These are phyloP conservation scores for Dipteronia dyeriana DNA, from an alignment of 345 rosid genomes.

Conservation along the genomic window DNA sequence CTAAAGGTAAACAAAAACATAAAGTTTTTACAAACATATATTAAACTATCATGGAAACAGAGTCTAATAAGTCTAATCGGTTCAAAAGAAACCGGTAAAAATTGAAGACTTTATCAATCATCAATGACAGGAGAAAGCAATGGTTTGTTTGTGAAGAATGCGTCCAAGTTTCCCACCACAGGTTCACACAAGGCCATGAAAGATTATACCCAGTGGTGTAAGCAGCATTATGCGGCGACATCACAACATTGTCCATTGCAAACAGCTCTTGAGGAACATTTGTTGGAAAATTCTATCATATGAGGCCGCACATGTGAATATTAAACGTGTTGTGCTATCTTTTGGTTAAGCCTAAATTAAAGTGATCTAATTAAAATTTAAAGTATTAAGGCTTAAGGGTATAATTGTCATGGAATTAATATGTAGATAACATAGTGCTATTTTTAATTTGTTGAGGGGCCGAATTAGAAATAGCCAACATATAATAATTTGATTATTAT, in stretches of 20 bases:
- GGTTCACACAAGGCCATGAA: slow-evolving; percentile 28
- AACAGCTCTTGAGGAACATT: slow-evolving; percentile 42
- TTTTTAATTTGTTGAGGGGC: no score
- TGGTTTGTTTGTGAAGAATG: slow-evolving; percentile 49
- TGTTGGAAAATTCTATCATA: no score
- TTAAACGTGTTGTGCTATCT: no score
- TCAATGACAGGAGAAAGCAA: slow-evolving; percentile 24
- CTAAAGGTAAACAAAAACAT: not conserved
- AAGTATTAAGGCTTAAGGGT: no score
- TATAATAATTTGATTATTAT: no score
- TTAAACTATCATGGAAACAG: not conserved
- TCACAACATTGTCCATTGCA: slow-evolving; percentile 43
- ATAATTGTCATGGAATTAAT: no score
- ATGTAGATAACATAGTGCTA: no score
- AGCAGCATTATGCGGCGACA: slow-evolving; percentile 47
- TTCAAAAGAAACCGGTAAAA: not conserved
- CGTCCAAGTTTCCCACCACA: slow-evolving; percentile 52
- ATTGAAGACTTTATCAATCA: not conserved
- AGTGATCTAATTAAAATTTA: no score
- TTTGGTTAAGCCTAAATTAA: no score
- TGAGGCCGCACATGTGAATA: no score
- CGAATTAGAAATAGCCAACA: no score
- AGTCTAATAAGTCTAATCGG: not conserved
- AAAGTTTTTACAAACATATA: no score
- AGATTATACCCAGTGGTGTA: slow-evolving; percentile 47